Percentiles rank a stretch among this genome's conserved stretches.
Conservation (phyloP, 2,329 filamentous ascomycete species). For the Fusarium aywerte region DNA sequence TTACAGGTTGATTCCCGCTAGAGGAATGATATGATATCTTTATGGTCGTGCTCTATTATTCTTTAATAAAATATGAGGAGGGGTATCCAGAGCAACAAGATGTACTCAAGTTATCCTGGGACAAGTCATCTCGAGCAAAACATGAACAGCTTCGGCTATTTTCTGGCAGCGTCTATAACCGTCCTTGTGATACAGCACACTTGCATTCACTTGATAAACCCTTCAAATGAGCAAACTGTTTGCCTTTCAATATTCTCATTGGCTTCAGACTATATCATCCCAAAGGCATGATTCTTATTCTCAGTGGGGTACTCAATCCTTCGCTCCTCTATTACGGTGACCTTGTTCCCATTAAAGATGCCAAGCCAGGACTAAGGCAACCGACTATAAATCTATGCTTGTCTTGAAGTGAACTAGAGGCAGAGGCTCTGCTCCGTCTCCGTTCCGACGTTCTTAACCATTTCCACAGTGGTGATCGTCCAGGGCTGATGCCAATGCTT, state of each 20-base stretch:
- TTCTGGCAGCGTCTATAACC: neutral
- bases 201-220: too few relatives aligned
- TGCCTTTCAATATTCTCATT: neutral
- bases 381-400: slow-evolving; percentile 35
- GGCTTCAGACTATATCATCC: neutral
- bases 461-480: slow-evolving; percentile 19
- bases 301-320: slow-evolving; percentile 8
- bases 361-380: slow-evolving; percentile 18
- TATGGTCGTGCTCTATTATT: too few relatives aligned
- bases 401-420: slow-evolving; percentile 16
- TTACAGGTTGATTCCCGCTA: neutral
- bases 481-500: slow-evolving; percentile 18
- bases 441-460: neutral
- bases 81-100: too few relatives aligned
- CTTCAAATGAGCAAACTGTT: neutral
- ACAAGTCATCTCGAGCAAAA: neutral
- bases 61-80: neutral
- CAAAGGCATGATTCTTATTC: neutral
- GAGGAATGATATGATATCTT: neutral
- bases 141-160: neutral
- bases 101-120: neutral
- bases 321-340: slow-evolving; percentile 19
- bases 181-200: neutral
- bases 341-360: slow-evolving; percentile 24
- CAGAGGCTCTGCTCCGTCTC: slow-evolving; percentile 22